phyloP scores from a whole-genome alignment of 2,329 filamentous ascomycete species.

The Neonectria faginata region DNA sequence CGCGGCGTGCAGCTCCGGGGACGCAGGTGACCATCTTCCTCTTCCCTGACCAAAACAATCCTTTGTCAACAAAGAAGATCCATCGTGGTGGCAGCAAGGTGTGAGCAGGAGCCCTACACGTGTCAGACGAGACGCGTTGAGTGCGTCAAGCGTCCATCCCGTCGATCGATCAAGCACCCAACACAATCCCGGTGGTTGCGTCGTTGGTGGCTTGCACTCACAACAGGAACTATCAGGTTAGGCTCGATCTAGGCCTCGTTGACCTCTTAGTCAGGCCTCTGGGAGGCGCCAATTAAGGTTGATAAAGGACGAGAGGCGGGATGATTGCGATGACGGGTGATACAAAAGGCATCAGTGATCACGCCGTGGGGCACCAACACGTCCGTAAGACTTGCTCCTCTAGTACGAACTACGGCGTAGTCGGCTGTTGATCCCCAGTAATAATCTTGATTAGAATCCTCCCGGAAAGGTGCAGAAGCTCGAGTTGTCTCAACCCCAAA shows the following conservation, averaged over 20 bases:
- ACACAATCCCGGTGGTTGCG: constrained; percentile 27
- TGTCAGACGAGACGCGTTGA: constrained; percentile 39
- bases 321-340: constrained; percentile 16
- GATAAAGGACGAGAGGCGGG: constrained; percentile 5
- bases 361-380: constrained; percentile 17
- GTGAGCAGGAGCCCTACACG: constrained; percentile 26
- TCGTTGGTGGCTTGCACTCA: constrained; percentile 30
- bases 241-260: constrained; percentile 20
- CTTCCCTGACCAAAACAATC: constrained; percentile 9
- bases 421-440: constrained; percentile 11
- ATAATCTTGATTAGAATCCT: constrained; percentile 4
- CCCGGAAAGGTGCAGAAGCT: constrained; percentile 22
- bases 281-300: constrained; percentile 17
- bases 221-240: constrained; percentile 24
- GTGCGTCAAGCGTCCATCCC: constrained; percentile 1
- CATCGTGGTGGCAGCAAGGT: constrained; percentile 2
- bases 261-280: not conserved
- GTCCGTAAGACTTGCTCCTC: constrained; percentile 7
- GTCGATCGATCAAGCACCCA: constrained; percentile 22
- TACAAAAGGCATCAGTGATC: constrained; percentile 6
- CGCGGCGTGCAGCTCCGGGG: constrained; percentile 15
- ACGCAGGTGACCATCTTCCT: constrained; percentile 12
- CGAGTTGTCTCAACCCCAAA: constrained; percentile 36
- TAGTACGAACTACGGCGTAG: not conserved
- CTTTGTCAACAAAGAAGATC: constrained; percentile 22